Conservation (phyloP, 2,329 filamentous ascomycete species). For the Colletotrichum graminicola region DNA sequence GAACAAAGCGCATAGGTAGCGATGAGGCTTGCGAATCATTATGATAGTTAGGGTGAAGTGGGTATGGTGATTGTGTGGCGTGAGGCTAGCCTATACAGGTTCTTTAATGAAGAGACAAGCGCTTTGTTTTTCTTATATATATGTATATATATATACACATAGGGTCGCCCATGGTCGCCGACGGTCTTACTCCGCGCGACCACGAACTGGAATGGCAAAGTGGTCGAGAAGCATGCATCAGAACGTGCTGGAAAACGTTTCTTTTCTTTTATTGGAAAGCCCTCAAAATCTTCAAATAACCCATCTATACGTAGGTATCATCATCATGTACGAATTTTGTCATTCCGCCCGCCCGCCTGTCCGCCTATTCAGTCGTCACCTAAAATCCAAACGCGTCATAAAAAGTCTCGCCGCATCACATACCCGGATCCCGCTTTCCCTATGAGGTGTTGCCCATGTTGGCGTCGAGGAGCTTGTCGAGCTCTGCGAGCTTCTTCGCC, state of each 20-base stretch:
- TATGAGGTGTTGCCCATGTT: conserved; percentile 37
- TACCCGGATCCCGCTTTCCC: neutral
- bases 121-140: too few relatives aligned
- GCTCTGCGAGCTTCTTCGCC: conserved; percentile 40
- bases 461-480: conserved; percentile 41
- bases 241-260: neutral
- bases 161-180: too few relatives aligned
- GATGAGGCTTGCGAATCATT: too few relatives aligned
- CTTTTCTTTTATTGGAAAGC: neutral
- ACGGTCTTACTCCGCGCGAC: too few relatives aligned
- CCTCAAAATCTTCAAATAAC: conserved; percentile 14
- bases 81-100: too few relatives aligned
- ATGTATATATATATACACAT: too few relatives aligned
- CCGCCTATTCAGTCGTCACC: neutral
- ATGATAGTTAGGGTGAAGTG: too few relatives aligned
- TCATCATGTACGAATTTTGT: conserved; percentile 37
- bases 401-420: neutral
- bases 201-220: too few relatives aligned
- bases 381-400: conserved; percentile 6
- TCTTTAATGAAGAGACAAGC: too few relatives aligned
- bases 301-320: conserved; percentile 39
- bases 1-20: too few relatives aligned
- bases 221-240: too few relatives aligned
- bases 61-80: too few relatives aligned
- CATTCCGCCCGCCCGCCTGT: neutral